Evolutionary conservation across 208 protist genomes (phyloP).

Genomic region (Ichthyophonus hoferi): DNA sequence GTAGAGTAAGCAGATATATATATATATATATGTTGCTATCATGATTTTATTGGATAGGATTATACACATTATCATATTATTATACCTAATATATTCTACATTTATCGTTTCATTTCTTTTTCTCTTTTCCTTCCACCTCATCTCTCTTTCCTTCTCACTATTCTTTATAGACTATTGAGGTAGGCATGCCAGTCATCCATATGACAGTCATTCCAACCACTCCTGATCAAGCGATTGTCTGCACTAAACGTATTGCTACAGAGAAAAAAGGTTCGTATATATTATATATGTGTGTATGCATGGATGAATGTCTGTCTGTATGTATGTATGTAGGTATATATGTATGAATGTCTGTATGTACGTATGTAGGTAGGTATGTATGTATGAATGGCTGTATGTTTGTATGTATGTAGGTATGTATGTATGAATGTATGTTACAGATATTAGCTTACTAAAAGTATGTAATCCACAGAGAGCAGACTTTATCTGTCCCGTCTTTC

Average conservation of each 20-base stretch:
- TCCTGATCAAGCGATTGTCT: not conserved
- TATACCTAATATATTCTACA: too few relatives aligned
- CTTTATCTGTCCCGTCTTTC: too few relatives aligned
- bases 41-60: too few relatives aligned
- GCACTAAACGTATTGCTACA: not conserved
- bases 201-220: not conserved
- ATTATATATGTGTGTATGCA: not conserved
- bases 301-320: not conserved
- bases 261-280: not conserved
- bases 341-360: not conserved
- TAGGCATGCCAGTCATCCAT: not conserved
- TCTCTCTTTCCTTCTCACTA: not conserved
- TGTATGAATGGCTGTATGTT: not conserved
- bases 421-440: not conserved
- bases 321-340: not conserved
- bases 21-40: too few relatives aligned
- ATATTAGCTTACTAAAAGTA: too few relatives aligned
- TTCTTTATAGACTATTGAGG: not conserved
- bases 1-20: too few relatives aligned
- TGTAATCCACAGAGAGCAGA: too few relatives aligned
- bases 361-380: not conserved
- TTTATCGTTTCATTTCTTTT: not conserved
- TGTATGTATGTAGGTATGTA: not conserved
- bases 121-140: not conserved
- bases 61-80: too few relatives aligned